Evolutionary conservation across 495 filamentous ascomycete species (phyloP), one percentile per base, ranked within the genome.

Genomic region (Aspergillus sclerotioniger): DNA sequence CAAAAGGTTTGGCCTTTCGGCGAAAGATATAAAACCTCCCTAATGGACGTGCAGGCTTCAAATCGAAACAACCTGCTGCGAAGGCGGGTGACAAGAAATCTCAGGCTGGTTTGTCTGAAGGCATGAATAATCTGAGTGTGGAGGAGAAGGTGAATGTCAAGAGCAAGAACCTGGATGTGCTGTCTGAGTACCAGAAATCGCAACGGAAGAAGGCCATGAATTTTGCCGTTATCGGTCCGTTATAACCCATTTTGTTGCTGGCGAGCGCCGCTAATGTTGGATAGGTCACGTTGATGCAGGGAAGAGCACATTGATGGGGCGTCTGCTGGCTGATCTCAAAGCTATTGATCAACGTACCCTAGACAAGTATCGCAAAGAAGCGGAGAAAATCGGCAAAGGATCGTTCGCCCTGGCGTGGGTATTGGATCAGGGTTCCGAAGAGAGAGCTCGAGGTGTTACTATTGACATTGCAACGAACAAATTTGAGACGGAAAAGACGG

Each of bases 371-470:
- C 82, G 87, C 9, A 87, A 85, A 67, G 92, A 98, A 72, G 90
- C 93, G 6, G 88, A 93, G 60, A 90, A 85, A 52, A 91, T 96
- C 31, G 93, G 92, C 3, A 98, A 97, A 72, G 87, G 88, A 2
- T 98, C 94, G 0, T 98, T 98, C 72, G 92, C 91, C 15, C 84
- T 97, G 8, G 94, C 94, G 12, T 98, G 95, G 95, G 90, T 98
- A 1, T 73, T 98, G 54, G 94, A 98, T 73, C 89, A 94, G 65
- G 88, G 90, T 9, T 80, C 83, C 0, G 93, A 98, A 62, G 94
- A 98, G 68, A 83, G 94, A 50, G 82, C 76, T 44, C 83, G 92
- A 58, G 94, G 94, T 44, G 90, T 98, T n/a, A 98, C 94, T 4
- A 96, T 98, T 55, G 94, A 98, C 67, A 92, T 98, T 68, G 95